These are phyloP conservation scores for Theileria sp. DNA, from an alignment of 169 alveolate species.

Conservation along the genomic window DNA sequence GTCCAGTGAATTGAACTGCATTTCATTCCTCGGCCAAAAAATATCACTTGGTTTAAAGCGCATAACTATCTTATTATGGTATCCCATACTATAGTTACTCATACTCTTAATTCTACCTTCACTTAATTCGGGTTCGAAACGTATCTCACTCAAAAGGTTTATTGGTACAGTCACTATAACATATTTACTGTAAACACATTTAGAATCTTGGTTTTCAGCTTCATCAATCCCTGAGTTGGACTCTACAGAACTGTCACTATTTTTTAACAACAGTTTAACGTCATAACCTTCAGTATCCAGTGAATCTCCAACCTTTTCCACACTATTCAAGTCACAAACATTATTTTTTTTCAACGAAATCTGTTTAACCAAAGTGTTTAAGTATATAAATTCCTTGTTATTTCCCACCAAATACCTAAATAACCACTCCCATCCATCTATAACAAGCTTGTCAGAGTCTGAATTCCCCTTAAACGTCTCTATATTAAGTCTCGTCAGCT, in stretches of 20 bases:
- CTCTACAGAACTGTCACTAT: not conserved
- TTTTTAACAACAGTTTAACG: not conserved
- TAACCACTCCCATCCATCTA: slow-evolving; percentile 81
- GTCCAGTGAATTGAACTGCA: slow-evolving; percentile 74
- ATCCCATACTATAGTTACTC: slow-evolving; percentile 72
- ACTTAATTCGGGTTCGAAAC: slow-evolving; percentile 66
- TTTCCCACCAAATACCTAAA: slow-evolving; percentile 50
- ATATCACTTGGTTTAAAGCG: slow-evolving; percentile 67
- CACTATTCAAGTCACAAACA: slow-evolving; percentile 20
- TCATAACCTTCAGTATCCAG: not conserved
- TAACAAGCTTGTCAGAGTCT: slow-evolving; percentile 69
- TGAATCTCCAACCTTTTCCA: slow-evolving; percentile 13
- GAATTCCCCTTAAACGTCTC: slow-evolving; percentile 42
- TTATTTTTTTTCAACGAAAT: slow-evolving; percentile 13
- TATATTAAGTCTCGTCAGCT: slow-evolving; percentile 48
- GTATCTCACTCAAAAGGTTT: slow-evolving; percentile 48
- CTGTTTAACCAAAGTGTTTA: slow-evolving; percentile 62
- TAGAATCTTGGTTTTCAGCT: not conserved
- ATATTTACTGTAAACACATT: not conserved
- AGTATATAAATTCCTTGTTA: slow-evolving; percentile 48
- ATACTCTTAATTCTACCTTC: slow-evolving; percentile 63
- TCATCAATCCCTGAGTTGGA: not conserved
- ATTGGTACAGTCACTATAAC: slow-evolving; percentile 8
- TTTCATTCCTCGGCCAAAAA: slow-evolving; percentile 68
- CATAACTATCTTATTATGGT: slow-evolving; percentile 75